Evolutionary conservation across 1,139 yeast species (phyloP).

Genomic region (Suhomyces taliae): DNA sequence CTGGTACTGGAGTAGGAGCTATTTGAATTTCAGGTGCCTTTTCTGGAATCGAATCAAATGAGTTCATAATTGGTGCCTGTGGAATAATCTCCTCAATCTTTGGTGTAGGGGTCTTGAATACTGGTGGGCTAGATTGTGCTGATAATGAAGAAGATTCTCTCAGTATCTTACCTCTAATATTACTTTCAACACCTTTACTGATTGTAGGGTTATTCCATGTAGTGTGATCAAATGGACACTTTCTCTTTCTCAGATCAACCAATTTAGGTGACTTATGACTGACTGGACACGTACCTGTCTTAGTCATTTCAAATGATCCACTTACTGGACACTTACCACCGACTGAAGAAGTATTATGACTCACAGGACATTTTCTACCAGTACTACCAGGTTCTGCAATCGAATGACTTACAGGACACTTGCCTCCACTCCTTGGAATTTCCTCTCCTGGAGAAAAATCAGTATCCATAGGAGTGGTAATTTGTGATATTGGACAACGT

Average conservation of each 20-base stretch:
- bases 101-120: slow-evolving; percentile 6
- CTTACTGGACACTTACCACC: slow-evolving; percentile 7
- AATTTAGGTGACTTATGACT: neutral
- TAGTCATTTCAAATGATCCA: slow-evolving; percentile 2
- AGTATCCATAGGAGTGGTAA: slow-evolving; percentile 26
- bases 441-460: slow-evolving; percentile 6
- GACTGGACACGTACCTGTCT: neutral
- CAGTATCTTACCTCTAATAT: slow-evolving; percentile 20
- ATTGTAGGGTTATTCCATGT: slow-evolving; percentile 16
- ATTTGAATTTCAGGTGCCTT: slow-evolving; percentile 1
- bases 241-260: slow-evolving; percentile 17
- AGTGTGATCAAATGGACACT: slow-evolving; percentile 38
- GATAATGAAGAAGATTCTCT: slow-evolving; percentile 1
- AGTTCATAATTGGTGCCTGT: slow-evolving; percentile 1
- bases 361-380: slow-evolving; percentile 4
- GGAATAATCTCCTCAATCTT: slow-evolving; percentile 3
- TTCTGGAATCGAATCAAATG: slow-evolving; percentile 1
- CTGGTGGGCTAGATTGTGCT: slow-evolving; percentile 3
- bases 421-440: slow-evolving; percentile 5
- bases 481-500: slow-evolving; percentile 34
- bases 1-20: slow-evolving; percentile 7
- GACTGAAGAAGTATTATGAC: neutral
- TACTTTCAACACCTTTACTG: slow-evolving; percentile 28
- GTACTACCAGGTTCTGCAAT: neutral
- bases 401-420: slow-evolving; percentile 21